These are phyloP conservation scores for Hibiscus mutabilis DNA, from an alignment of 345 rosid genomes.

Conservation along the genomic window DNA sequence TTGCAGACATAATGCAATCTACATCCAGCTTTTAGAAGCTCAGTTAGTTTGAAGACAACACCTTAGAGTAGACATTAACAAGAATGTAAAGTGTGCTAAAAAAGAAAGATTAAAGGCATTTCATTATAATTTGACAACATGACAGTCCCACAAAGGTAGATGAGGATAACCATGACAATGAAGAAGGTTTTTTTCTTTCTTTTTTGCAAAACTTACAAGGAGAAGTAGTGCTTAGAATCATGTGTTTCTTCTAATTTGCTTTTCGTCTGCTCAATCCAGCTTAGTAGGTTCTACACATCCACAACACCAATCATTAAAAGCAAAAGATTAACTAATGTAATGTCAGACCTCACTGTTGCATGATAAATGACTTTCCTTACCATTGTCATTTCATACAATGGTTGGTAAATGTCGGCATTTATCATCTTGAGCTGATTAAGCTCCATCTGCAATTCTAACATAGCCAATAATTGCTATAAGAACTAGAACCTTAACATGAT, in stretches of 20 bases:
- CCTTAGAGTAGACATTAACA: not conserved
- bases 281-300: slow-evolving; percentile 48
- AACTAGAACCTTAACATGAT: slow-evolving; percentile 8
- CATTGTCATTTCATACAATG: slow-evolving; percentile 69
- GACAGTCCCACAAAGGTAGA: not conserved
- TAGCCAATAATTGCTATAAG: slow-evolving; percentile 18
- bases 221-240: slow-evolving; percentile 73
- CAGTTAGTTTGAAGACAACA: not conserved
- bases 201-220: slow-evolving; percentile 52
- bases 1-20: not conserved
- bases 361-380: slow-evolving; percentile 26
- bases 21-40: slow-evolving; percentile 1
- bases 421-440: slow-evolving; percentile 43
- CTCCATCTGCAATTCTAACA: slow-evolving; percentile 73
- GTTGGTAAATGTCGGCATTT: slow-evolving; percentile 60
- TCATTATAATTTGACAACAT: not conserved
- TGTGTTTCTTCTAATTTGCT: slow-evolving; percentile 47
- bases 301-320: slow-evolving; percentile 12
- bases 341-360: not conserved
- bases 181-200: not conserved
- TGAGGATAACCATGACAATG: not conserved
- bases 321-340: slow-evolving; percentile 1
- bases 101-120: not conserved
- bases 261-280: slow-evolving; percentile 69
- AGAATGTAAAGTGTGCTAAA: not conserved